Evolutionary conservation across 306 rosid genomes (phyloP).

Genomic region (Quercus wislizeni): DNA sequence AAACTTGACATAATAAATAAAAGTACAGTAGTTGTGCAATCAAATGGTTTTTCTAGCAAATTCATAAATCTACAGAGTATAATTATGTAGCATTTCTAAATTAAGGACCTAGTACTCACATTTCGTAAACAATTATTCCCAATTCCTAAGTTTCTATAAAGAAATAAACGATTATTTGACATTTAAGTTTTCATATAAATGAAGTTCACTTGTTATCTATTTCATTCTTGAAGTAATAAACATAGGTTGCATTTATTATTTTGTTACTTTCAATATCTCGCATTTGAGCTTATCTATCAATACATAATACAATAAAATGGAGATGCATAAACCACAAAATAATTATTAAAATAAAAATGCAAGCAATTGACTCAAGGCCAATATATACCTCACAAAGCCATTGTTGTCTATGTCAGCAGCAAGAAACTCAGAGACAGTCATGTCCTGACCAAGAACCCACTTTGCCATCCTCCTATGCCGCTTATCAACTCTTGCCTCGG

Average conservation of each 20-base stretch:
- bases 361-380: not conserved
- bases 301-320: no score
- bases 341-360: not conserved
- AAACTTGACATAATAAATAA: not conserved
- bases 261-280: no score
- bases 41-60: not conserved
- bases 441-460: slow-evolving; percentile 96
- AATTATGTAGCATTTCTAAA: not conserved
- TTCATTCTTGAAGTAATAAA: not conserved
- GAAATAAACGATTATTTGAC: not conserved
- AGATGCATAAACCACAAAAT: not conserved
- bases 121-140: not conserved
- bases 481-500: slow-evolving; percentile 97
- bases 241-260: no score
- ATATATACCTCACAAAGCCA: slow-evolving; percentile 83
- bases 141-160: no score
- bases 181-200: not conserved
- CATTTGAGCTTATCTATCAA: no score
- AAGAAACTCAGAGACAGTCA: slow-evolving; percentile 90
- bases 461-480: slow-evolving; percentile 91
- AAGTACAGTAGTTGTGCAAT: not conserved
- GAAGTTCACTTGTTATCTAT: not conserved
- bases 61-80: not conserved
- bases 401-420: slow-evolving; percentile 95
- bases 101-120: not conserved